A percentile compares a stretch with the other conserved stretches of the same genome.
Conservation (phyloP, 441 rosid species). For the Populus hybrid region DNA sequence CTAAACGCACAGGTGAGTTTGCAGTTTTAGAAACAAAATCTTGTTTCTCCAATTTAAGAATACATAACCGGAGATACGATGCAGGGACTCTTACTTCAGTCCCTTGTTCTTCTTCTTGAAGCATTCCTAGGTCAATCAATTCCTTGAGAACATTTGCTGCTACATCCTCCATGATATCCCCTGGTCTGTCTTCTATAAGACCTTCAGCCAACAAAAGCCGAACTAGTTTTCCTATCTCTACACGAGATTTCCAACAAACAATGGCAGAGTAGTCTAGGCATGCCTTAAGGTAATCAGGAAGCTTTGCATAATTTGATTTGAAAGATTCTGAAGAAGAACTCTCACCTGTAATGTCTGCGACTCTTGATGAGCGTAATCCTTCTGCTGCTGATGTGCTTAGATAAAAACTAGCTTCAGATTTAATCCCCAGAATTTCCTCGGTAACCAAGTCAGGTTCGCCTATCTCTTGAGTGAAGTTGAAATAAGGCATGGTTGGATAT, state of each 20-base stretch:
- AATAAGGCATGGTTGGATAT: neutral
- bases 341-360: neutral
- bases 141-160: neutral
- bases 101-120: too few species aligned
- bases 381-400: neutral
- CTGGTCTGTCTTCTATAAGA: constrained; percentile 6
- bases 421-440: too few species aligned
- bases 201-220: constrained; percentile 15
- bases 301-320: neutral
- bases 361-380: neutral
- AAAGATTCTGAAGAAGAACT: neutral
- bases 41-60: neutral
- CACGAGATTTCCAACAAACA: too few species aligned
- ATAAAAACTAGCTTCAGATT: too few species aligned
- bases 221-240: constrained; percentile 4
- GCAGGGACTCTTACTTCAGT: too few species aligned
- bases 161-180: constrained; percentile 13
- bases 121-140: neutral
- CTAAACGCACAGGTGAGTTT: neutral
- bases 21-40: constrained; percentile 3
- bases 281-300: constrained; percentile 5
- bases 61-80: neutral
- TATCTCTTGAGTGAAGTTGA: too few species aligned
- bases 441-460: too few species aligned
- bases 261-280: constrained; percentile 8